Conservation (phyloP, 805 yeast species). For the Saturnispora sekii region DNA sequence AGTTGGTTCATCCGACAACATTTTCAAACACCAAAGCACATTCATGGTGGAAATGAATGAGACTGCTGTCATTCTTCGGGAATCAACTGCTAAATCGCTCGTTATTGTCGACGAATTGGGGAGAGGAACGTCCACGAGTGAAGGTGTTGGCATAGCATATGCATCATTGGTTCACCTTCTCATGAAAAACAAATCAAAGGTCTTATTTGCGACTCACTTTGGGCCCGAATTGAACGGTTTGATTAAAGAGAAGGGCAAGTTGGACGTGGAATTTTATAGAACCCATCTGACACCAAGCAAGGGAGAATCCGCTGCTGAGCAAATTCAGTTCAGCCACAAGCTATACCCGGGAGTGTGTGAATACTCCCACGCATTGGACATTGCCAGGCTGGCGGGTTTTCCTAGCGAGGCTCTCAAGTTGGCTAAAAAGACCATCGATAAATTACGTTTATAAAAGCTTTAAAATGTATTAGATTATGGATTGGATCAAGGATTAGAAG, state of each 20-base stretch:
- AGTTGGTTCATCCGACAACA: constrained; percentile 78
- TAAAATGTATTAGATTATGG: background rate
- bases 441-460: constrained; percentile 8
- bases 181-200: constrained; percentile 48
- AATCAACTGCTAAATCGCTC: constrained; percentile 58
- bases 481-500: constrained; percentile 8
- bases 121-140: constrained; percentile 77
- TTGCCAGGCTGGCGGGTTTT: constrained; percentile 73
- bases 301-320: constrained; percentile 17
- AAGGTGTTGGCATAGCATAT: constrained; percentile 79
- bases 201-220: constrained; percentile 88
- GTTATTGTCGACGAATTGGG: constrained; percentile 86
- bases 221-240: constrained; percentile 43
- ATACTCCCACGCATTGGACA: constrained; percentile 66
- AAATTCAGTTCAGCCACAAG: constrained; percentile 42
- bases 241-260: constrained; percentile 24
- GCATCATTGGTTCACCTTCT: constrained; percentile 56
- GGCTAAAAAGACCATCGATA: constrained; percentile 34
- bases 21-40: constrained; percentile 71
- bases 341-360: constrained; percentile 59
- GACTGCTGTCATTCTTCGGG: constrained; percentile 56
- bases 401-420: constrained; percentile 47
- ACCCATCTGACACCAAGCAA: constrained; percentile 10
- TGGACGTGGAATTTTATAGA: constrained; percentile 21
- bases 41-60: constrained; percentile 92